Evolutionary conservation across 2,329 filamentous ascomycete genomes (phyloP), one percentile per base, ranked within the genome.

Genomic region (Pestalotiopsis sp.): DNA sequence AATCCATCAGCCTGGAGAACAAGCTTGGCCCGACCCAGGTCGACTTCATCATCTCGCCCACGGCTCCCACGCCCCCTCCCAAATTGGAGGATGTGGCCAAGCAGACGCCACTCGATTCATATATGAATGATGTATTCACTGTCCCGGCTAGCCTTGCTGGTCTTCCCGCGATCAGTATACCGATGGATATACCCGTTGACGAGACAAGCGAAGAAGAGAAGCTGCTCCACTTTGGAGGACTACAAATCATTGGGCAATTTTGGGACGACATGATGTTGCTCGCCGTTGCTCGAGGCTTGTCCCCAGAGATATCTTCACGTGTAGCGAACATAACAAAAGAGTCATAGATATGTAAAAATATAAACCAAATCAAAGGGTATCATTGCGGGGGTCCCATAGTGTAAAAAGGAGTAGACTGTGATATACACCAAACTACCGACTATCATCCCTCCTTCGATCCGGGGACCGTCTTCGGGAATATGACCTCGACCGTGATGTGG

Each of bases 51-150:
- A 81, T 99, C 20, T 94, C 91, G 70, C 96, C 96, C 0, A 98
- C 95, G 0, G 92, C 95, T 7, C 94, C 95, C 1, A 93, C 91
- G 0, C 83, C 89, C 17, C 89, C 95, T 9, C 94, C 94, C 0
- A 83, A 80, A 6, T 77, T 96, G 6, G 82, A 85, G 3, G 86
- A 90, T 5, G 77, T 96, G 41, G 74, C 82, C 70, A 75, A 79
- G 11, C 84, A 89, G 78, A 85, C 81, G 60, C 83, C 86, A 11
- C 82, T 97, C n/a, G 90, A 95, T 74, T 88, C 88, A 1, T 98
- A 98, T 77, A 92, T 93, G 84, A 97, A 96, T 76, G 96, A 99
- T 81, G 92, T 98, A 1, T 95, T 98, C 75, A 98, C 96, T 0
- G 95, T 99, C 1, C 96, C 96, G 1, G 94, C 95, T 2, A 98